phyloP scores from a whole-genome alignment of 345 rosid genomes.

The Moricandia arvensis region DNA sequence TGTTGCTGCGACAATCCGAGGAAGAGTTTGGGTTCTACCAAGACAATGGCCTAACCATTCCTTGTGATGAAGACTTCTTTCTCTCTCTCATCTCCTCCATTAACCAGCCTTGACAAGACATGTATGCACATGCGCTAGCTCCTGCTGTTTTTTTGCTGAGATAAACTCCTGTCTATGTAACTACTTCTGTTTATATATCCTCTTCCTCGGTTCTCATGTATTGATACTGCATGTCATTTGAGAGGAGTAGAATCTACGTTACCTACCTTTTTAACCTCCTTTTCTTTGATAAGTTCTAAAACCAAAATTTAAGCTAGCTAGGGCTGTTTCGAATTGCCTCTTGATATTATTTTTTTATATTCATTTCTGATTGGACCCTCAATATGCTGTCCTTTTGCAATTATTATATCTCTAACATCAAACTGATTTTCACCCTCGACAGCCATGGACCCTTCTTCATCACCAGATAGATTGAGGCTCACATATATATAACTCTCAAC shows the following conservation, averaged over 20 bases:
- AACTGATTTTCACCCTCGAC: slow-evolving; percentile 11
- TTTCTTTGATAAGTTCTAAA: background rate
- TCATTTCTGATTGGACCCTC: background rate
- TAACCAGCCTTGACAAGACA: slow-evolving; percentile 4
- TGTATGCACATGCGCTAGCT: background rate
- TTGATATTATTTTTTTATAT: background rate
- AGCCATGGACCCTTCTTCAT: slow-evolving; percentile 21
- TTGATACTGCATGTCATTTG: slow-evolving; percentile 17
- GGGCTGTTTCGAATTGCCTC: background rate
- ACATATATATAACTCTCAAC: slow-evolving; percentile 14
- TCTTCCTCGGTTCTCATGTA: slow-evolving; percentile 20
- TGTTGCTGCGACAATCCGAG: slow-evolving; percentile 35
- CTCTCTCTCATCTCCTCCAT: slow-evolving; percentile 30
- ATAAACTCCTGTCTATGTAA: slow-evolving; percentile 5
- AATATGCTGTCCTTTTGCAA: slow-evolving; percentile 18
- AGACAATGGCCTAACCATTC: slow-evolving; percentile 32
- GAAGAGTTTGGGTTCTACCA: slow-evolving; percentile 38
- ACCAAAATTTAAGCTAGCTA: background rate
- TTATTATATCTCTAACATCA: slow-evolving; percentile 17
- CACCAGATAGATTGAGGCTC: slow-evolving; percentile 12
- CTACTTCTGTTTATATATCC: slow-evolving; percentile 12
- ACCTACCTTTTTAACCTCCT: background rate
- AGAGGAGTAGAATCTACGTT: slow-evolving; percentile 21
- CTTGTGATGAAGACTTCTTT: slow-evolving; percentile 34
- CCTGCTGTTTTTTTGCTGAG: background rate